A percentile compares a stretch with the other conserved stretches of the same genome.
phyloP scores from a whole-genome alignment of 768 basidiomycete genomes.

The Xanthoconium stramineum region DNA sequence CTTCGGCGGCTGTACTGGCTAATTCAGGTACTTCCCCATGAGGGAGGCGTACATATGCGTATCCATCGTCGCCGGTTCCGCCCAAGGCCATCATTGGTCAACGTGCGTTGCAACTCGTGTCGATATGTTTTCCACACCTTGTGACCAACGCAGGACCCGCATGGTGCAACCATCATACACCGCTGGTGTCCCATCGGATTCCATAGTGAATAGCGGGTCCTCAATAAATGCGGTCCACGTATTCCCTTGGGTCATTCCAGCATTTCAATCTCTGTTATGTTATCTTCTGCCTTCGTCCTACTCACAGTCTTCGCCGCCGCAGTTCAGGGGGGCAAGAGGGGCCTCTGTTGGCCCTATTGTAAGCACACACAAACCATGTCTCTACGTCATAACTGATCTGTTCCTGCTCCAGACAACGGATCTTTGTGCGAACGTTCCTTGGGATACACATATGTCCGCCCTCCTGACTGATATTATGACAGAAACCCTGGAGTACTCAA shows the following conservation, averaged over 20 bases:
- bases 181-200: background rate
- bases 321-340: conserved; percentile 36
- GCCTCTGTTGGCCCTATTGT: conserved; percentile 38
- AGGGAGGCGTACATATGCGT: background rate
- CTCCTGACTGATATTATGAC: conserved; percentile 2
- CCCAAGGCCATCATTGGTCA: background rate
- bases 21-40: background rate
- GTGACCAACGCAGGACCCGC: background rate
- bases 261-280: conserved; percentile 11
- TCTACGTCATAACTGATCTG: background rate
- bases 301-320: conserved; percentile 15
- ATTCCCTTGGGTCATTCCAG: background rate
- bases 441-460: background rate
- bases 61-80: conserved; percentile 1
- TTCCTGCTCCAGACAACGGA: conserved; percentile 21
- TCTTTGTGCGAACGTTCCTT: conserved; percentile 25
- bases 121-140: background rate
- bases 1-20: background rate
- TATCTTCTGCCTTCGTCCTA: conserved; percentile 15
- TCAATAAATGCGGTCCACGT: conserved; percentile 11
- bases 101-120: background rate
- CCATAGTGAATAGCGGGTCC: background rate
- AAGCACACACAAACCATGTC: background rate
- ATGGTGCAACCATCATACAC: background rate
- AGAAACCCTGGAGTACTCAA: conserved; percentile 31